phyloP scores from a whole-genome alignment of 768 basidiomycete genomes.

The Pleurotus citrinopileatus region DNA sequence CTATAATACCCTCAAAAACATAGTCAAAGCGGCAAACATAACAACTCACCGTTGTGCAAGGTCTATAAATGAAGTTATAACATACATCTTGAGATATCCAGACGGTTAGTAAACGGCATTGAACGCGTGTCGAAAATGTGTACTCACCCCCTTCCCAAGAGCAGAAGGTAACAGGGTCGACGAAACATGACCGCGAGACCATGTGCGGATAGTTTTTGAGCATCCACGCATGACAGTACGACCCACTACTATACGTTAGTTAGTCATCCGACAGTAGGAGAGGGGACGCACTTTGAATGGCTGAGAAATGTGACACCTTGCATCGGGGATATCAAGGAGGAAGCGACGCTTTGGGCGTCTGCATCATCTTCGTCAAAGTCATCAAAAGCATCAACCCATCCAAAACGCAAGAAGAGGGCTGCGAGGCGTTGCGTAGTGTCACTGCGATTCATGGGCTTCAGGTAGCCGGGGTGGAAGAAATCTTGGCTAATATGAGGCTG shows the following conservation, averaged over 20 bases:
- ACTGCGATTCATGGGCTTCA: conserved; percentile 65
- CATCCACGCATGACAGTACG: conserved; percentile 87
- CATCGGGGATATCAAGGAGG: conserved; percentile 17
- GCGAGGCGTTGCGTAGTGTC: conserved; percentile 59
- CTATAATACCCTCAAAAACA: too few species aligned
- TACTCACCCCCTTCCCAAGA: conserved; percentile 88
- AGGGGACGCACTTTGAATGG: conserved; percentile 77
- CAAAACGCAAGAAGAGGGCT: conserved; percentile 54
- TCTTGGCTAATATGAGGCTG: conserved; percentile 88
- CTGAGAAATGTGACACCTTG: conserved; percentile 76
- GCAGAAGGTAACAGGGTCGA: conserved; percentile 89
- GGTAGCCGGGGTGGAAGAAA: conserved; percentile 72
- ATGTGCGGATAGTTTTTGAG: conserved; percentile 74
- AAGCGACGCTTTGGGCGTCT: conserved; percentile 11
- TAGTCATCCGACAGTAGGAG: background rate
- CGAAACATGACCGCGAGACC: conserved; percentile 76
- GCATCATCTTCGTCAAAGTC: conserved; percentile 22
- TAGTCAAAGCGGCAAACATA: too few species aligned
- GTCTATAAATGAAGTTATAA: conserved; percentile 84
- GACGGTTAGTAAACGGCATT: background rate
- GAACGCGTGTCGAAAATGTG: background rate
- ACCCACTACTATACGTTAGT: conserved; percentile 46
- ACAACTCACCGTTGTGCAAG: conserved; percentile 54
- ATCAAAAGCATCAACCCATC: conserved; percentile 48
- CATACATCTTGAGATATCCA: conserved; percentile 62